phyloP scores from a whole-genome alignment of 2,329 filamentous ascomycete genomes.

The Chrysosporium queenslandicum region DNA sequence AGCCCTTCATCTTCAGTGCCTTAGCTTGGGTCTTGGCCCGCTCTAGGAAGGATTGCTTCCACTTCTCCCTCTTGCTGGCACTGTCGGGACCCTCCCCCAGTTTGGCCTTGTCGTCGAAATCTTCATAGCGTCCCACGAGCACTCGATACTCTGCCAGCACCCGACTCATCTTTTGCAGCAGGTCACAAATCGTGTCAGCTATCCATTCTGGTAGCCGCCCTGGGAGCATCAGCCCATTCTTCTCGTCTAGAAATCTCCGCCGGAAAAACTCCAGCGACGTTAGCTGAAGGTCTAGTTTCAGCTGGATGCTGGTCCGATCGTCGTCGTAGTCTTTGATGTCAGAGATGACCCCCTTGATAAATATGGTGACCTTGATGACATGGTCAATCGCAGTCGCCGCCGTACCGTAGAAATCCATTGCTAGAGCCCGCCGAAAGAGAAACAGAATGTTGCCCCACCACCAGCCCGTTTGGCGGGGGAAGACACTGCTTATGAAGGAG shows the following conservation, averaged over 20 bases:
- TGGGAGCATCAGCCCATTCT: constrained; percentile 22
- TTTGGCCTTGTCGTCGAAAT: constrained; percentile 14
- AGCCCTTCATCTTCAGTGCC: constrained; percentile 22
- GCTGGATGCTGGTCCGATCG: constrained; percentile 21
- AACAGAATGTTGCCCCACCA: constrained; percentile 1
- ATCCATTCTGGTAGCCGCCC: constrained; percentile 20
- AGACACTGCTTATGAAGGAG: not conserved
- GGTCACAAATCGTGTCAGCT: constrained; percentile 17
- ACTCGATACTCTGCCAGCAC: constrained; percentile 21
- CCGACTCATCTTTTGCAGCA: constrained; percentile 21
- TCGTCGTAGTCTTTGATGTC: constrained; percentile 24
- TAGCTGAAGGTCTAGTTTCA: constrained; percentile 22
- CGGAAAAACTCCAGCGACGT: constrained; percentile 22
- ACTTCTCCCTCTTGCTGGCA: constrained; percentile 15
- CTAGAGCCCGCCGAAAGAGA: not conserved
- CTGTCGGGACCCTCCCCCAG: not conserved
- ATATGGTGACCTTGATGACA: constrained; percentile 24
- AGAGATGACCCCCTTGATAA: constrained; percentile 25
- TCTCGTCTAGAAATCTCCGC: constrained; percentile 19
- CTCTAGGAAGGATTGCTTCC: constrained; percentile 20
- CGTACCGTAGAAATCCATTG: constrained; percentile 25
- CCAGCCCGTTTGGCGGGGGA: not conserved
- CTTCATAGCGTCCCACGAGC: constrained; percentile 20
- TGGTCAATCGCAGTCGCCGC: constrained; percentile 23
- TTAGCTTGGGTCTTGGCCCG: constrained; percentile 21